Percentiles rank a stretch among this genome's conserved stretches.
phyloP scores from a whole-genome alignment of 306 rosid genomes.

The Dicorynia guianensis region DNA sequence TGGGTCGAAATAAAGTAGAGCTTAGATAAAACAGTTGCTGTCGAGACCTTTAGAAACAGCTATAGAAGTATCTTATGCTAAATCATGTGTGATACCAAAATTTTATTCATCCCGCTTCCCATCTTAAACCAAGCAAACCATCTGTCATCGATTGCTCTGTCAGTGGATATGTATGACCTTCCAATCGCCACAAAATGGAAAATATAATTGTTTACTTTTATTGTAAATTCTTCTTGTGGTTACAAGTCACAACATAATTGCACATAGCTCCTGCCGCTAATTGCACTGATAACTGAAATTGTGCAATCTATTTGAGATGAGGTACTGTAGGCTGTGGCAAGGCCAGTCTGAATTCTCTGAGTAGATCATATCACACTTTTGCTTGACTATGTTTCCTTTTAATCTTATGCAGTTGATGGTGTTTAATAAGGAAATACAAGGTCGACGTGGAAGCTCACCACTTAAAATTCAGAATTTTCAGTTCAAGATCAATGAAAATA shows the following conservation, averaged over 20 bases:
- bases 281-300: background rate
- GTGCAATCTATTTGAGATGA: background rate
- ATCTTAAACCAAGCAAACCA: background rate
- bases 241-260: background rate
- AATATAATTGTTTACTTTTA: background rate
- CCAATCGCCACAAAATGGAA: background rate
- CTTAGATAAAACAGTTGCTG: background rate
- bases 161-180: background rate
- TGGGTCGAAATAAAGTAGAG: background rate
- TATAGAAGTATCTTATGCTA: background rate
- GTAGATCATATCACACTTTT: background rate
- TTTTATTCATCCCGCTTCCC: background rate
- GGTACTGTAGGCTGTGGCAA: background rate
- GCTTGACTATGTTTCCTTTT: constrained; percentile 24
- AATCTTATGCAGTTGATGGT: constrained; percentile 58
- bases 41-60: background rate
- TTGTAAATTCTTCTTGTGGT: constrained; percentile 20
- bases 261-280: constrained; percentile 1
- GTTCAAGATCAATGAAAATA: constrained; percentile 78
- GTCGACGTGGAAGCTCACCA: constrained; percentile 53
- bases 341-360: background rate
- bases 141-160: background rate
- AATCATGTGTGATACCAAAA: background rate
- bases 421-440: constrained; percentile 52
- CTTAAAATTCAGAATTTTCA: constrained; percentile 65